A percentile compares a stretch with the other conserved stretches of the same genome.
These are phyloP conservation scores for Tephrocybe sp. DNA, from an alignment of 768 basidiomycete species.

Conservation along the genomic window DNA sequence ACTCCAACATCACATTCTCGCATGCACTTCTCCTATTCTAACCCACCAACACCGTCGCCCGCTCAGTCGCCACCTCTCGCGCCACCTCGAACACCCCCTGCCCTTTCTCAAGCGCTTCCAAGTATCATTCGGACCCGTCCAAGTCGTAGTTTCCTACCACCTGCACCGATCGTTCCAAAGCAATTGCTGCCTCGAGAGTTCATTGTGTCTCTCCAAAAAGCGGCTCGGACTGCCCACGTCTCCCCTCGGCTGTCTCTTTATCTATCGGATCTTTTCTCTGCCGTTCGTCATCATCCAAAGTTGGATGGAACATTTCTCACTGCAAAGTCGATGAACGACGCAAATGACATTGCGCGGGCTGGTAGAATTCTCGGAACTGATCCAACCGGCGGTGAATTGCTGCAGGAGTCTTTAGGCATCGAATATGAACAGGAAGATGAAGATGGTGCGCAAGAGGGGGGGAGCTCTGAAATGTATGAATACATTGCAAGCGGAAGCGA, in stretches of 20 bases:
- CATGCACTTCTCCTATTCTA: conserved; percentile 29
- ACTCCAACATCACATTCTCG: conserved; percentile 19
- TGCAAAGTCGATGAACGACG: conserved; percentile 57
- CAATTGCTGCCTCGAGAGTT: conserved; percentile 28
- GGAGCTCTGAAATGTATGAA: conserved; percentile 6
- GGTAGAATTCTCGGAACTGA: conserved; percentile 63
- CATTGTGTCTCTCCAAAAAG: conserved; percentile 27
- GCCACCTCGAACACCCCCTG: conserved; percentile 24
- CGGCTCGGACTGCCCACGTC: conserved; percentile 39
- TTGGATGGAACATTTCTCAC: conserved; percentile 71
- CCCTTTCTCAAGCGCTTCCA: conserved; percentile 22
- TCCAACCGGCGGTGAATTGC: conserved; percentile 56
- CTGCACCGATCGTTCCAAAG: conserved; percentile 25
- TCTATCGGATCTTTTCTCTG: conserved; percentile 69
- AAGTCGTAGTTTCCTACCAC: conserved; percentile 17
- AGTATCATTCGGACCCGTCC: conserved; percentile 13
- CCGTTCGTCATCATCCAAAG: conserved; percentile 66
- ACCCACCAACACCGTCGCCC: conserved; percentile 24
- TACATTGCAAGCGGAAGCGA: conserved; percentile 17
- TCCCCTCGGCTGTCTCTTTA: conserved; percentile 58
- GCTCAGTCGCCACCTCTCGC: conserved; percentile 22
- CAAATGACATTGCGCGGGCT: conserved; percentile 64
- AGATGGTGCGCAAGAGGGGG: conserved; percentile 3
- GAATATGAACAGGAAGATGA: conserved; percentile 2
- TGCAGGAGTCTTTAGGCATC: conserved; percentile 1